These are phyloP conservation scores for Beta corolliflora DNA, from an alignment of 179 eudicot species.

Conservation along the genomic window DNA sequence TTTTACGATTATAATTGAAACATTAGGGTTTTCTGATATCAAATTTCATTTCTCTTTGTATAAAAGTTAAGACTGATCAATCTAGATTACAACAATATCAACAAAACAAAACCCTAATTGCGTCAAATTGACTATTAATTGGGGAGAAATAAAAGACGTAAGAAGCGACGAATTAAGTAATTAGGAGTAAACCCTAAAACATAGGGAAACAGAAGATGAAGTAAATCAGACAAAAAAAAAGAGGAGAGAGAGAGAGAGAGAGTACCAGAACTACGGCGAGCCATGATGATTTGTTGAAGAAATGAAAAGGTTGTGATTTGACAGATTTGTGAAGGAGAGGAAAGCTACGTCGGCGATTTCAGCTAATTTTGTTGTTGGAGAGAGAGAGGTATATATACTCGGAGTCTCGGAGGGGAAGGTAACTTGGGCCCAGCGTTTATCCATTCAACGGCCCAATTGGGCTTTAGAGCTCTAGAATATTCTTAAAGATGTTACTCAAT, in stretches of 20 bases:
- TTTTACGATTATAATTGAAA: no score
- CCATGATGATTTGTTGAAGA: conserved; percentile 34
- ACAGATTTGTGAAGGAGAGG: background rate
- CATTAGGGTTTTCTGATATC: no score
- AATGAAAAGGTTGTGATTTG: background rate
- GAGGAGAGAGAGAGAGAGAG: background rate
- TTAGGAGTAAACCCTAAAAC: conserved; percentile 15
- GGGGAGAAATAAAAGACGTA: background rate
- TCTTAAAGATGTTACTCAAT: no score
- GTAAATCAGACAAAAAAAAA: no score
- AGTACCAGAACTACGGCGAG: conserved; percentile 73
- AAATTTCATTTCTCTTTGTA: no score
- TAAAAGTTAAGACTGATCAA: no score
- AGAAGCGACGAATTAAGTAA: background rate
- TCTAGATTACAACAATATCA: no score
- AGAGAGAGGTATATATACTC: no score
- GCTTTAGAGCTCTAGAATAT: no score
- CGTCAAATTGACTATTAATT: background rate
- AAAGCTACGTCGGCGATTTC: background rate
- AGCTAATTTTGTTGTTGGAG: background rate
- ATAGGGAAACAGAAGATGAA: background rate
- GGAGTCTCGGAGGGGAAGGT: background rate
- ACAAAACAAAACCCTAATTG: background rate
- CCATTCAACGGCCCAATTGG: conserved; percentile 13
- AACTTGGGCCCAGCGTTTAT: background rate